A percentile compares a stretch with the other conserved stretches of the same genome.
Evolutionary conservation across 352 stramenopile species (phyloP).

Genomic region (Phytophthora boehmeriae): DNA sequence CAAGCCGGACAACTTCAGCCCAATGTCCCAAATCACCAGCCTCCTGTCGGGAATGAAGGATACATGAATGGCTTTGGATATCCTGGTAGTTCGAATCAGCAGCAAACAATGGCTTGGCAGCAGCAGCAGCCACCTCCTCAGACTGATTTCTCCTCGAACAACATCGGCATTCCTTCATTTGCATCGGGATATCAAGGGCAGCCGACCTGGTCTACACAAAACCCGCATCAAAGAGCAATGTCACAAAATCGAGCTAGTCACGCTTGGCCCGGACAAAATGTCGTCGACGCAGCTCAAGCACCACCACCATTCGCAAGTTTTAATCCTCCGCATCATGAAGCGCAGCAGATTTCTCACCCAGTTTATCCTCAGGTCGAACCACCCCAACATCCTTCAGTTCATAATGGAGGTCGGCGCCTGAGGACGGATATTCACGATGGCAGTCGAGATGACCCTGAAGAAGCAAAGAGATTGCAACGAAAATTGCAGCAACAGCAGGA

Average conservation of each 20-base stretch:
- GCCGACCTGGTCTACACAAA: slow-evolving; percentile 6
- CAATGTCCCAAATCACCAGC: slow-evolving; percentile 4
- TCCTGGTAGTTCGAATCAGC: no score
- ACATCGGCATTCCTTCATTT: background rate
- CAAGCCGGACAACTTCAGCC: slow-evolving; percentile 8
- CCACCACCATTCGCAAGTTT: background rate
- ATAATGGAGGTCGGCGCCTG: slow-evolving; percentile 26
- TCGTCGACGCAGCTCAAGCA: slow-evolving; percentile 4
- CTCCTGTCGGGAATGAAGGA: no score
- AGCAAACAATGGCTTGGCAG: slow-evolving; percentile 23
- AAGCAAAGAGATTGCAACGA: slow-evolving; percentile 22
- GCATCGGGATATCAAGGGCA: slow-evolving; percentile 6
- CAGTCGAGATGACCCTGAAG: slow-evolving; percentile 15
- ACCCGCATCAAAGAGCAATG: slow-evolving; percentile 9
- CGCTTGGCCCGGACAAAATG: slow-evolving; percentile 9
- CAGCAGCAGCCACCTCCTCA: slow-evolving; percentile 7
- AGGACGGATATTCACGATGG: slow-evolving; percentile 35
- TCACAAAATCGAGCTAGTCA: slow-evolving; percentile 18
- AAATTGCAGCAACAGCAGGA: slow-evolving; percentile 53
- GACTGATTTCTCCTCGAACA: background rate
- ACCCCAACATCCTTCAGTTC: background rate
- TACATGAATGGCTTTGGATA: no score
- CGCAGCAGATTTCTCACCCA: slow-evolving; percentile 2
- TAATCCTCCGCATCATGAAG: slow-evolving; percentile 1
- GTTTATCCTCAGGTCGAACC: slow-evolving; percentile 9